Conservation (phyloP, 1,284 basidiomycete genomes). For the Ceratobasidium sp. region DNA sequence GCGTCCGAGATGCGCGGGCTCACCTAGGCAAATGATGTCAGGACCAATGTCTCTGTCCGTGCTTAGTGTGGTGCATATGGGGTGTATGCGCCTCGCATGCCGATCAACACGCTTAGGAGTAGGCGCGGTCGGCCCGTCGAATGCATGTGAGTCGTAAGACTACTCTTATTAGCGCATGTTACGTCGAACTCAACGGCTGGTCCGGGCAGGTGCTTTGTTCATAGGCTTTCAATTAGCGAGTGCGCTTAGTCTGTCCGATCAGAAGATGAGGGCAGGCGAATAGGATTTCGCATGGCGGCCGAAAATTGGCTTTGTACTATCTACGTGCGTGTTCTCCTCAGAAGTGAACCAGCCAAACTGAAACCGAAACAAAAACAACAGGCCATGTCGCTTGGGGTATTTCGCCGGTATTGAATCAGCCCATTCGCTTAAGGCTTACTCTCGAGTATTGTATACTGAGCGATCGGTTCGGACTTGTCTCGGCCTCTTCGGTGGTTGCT, state of each 20-base stretch:
- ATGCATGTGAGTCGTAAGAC: neutral
- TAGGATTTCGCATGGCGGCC: neutral
- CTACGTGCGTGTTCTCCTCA: neutral
- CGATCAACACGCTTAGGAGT: slow-evolving; percentile 20
- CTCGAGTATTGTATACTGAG: neutral
- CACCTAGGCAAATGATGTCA: neutral
- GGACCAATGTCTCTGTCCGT: neutral
- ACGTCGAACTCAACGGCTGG: neutral
- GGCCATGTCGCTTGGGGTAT: neutral
- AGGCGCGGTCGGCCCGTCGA: neutral
- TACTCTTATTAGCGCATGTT: neutral
- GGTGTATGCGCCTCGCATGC: neutral
- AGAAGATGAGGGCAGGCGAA: neutral
- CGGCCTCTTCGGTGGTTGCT: neutral
- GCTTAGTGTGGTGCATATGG: too few relatives aligned
- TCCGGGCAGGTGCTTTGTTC: neutral
- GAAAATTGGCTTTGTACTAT: neutral
- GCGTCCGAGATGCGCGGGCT: neutral
- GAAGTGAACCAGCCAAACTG: neutral
- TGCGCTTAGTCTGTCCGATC: neutral
- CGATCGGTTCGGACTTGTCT: neutral
- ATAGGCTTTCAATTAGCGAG: neutral
- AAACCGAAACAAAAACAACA: neutral
- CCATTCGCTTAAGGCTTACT: neutral
- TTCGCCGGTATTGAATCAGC: neutral